Evolutionary conservation across 129 eudicot species (phyloP).

Genomic region (Ambrosia artemisiifolia): DNA sequence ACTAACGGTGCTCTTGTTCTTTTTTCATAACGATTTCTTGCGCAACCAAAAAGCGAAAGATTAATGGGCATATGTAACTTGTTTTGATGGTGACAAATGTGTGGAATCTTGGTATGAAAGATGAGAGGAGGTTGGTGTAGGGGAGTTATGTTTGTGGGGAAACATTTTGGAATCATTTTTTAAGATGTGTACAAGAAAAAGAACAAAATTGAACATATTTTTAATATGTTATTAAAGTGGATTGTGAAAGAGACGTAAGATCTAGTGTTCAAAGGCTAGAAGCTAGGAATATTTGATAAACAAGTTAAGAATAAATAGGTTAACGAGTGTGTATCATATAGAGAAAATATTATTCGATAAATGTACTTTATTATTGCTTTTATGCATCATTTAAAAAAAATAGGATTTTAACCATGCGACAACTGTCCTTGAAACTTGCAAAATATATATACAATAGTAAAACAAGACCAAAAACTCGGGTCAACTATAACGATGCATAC

Average conservation of each 20-base stretch:
- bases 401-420: background rate
- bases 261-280: slow-evolving; percentile 15
- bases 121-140: slow-evolving; percentile 12
- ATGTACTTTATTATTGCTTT: background rate
- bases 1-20: background rate
- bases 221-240: slow-evolving; percentile 1
- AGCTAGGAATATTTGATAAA: slow-evolving; percentile 46
- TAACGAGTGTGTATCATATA: background rate
- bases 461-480: too few species aligned
- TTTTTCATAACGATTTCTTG: background rate
- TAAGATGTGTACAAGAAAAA: background rate
- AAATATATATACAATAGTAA: too few species aligned
- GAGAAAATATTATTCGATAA: background rate
- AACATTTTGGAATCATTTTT: slow-evolving; percentile 34
- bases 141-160: slow-evolving; percentile 12
- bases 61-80: background rate
- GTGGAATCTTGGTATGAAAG: slow-evolving; percentile 12
- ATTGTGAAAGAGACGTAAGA: background rate
- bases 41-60: background rate
- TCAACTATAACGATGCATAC: too few species aligned
- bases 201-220: slow-evolving; percentile 14
- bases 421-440: too few species aligned
- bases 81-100: background rate
- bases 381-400: too few species aligned
- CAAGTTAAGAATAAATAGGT: slow-evolving; percentile 32